These are phyloP conservation scores for Fusarium palustre DNA, from an alignment of 2,329 filamentous ascomycete genomes.

Conservation along the genomic window DNA sequence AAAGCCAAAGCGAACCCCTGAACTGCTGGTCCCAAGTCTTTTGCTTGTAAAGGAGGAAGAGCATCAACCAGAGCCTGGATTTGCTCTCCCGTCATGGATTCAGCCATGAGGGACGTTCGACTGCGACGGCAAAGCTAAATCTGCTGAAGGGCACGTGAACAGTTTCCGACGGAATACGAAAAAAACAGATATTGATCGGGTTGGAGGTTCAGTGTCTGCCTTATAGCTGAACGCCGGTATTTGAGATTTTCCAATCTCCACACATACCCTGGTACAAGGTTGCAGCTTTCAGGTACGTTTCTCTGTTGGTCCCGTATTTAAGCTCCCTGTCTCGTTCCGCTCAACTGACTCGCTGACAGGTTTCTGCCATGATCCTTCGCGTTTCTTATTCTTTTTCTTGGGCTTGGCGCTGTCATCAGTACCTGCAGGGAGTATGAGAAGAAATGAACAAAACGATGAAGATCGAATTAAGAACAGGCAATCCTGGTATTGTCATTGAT, in stretches of 20 bases:
- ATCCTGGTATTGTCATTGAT: not conserved
- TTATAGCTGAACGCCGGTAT: not conserved
- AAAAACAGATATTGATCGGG: not conserved
- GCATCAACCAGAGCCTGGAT: slow-evolving; percentile 6
- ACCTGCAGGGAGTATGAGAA: not conserved
- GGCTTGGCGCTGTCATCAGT: not conserved
- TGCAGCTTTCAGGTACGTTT: not conserved
- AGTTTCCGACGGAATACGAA: not conserved
- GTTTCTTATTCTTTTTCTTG: not conserved
- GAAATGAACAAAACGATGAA: not conserved
- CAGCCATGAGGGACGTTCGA: not conserved
- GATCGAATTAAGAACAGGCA: not conserved
- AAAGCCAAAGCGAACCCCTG: slow-evolving; percentile 11
- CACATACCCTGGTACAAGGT: not conserved
- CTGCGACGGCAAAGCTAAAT: too few relatives aligned
- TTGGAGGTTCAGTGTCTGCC: not conserved
- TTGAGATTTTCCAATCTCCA: not conserved
- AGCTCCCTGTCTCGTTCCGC: not conserved
- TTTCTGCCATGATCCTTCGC: not conserved
- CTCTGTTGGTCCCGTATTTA: not conserved
- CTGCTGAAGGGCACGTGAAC: not conserved
- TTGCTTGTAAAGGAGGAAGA: not conserved
- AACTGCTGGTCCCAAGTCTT: slow-evolving; percentile 3
- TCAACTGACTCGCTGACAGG: not conserved
- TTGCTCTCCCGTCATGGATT: slow-evolving; percentile 19